These are phyloP conservation scores for Willaertia magna DNA, from an alignment of 208 protist genomes.

Conservation along the genomic window DNA sequence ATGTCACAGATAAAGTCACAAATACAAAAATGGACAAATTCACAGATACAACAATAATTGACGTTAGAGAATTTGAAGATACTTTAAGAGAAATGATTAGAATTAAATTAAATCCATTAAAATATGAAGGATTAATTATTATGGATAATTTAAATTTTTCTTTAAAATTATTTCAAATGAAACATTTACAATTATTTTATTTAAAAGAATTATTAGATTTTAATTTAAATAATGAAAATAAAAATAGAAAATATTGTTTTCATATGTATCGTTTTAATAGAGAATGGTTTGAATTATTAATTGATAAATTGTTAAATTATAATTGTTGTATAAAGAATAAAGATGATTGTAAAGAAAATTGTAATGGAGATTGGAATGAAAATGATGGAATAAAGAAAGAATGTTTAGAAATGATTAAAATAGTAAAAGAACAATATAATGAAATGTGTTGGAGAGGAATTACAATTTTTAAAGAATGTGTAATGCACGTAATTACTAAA, in stretches of 20 bases:
- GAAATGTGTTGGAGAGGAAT: too few species aligned
- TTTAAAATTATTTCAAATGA: background rate
- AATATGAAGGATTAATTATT: background rate
- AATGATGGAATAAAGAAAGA: too few species aligned
- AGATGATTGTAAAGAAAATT: too few species aligned
- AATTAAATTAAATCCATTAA: background rate
- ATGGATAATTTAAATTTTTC: background rate
- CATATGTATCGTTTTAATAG: background rate
- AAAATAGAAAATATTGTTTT: background rate
- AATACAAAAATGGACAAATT: background rate
- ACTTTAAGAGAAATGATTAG: background rate
- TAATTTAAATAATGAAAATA: background rate
- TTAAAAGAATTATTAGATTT: background rate
- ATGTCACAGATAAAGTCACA: background rate
- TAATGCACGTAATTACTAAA: too few species aligned
- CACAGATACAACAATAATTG: background rate
- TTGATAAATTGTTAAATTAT: too few species aligned
- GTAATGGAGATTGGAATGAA: too few species aligned
- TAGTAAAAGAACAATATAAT: too few species aligned
- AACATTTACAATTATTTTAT: background rate
- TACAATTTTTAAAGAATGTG: too few species aligned
- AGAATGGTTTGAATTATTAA: too few species aligned
- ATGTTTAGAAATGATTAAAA: too few species aligned
- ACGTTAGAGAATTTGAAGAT: background rate
- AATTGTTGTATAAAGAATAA: too few species aligned